Percentiles rank a stretch among this genome's conserved stretches.
phyloP scores from a whole-genome alignment of 805 yeast genomes.

The Candida jianshihensis region DNA sequence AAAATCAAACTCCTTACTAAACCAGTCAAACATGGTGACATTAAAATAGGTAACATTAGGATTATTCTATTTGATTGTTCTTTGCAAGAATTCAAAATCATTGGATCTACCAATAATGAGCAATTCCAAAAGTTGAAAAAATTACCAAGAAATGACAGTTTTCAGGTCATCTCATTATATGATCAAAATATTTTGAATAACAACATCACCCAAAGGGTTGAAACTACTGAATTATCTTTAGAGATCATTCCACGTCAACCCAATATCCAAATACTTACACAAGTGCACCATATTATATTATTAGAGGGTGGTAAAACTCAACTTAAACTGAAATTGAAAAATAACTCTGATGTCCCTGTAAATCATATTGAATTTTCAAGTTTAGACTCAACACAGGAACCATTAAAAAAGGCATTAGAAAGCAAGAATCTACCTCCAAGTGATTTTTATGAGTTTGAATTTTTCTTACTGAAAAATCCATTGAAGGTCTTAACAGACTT shows the following conservation, averaged over 20 bases:
- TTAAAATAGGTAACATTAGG: conserved; percentile 44
- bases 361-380: conserved; percentile 54
- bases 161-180: conserved; percentile 6
- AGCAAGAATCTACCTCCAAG: conserved; percentile 42
- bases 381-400: conserved; percentile 67
- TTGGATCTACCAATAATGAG: conserved; percentile 24
- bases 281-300: conserved; percentile 55
- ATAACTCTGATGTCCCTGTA: conserved; percentile 50
- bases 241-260: conserved; percentile 51
- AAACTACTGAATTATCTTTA: conserved; percentile 23
- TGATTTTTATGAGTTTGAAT: conserved; percentile 72
- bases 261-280: conserved; percentile 40
- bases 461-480: conserved; percentile 53
- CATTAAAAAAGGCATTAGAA: conserved; percentile 48
- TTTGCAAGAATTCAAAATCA: conserved; percentile 36
- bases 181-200: conserved; percentile 11
- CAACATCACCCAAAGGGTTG: conserved; percentile 12
- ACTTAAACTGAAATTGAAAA: conserved; percentile 46
- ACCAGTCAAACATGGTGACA: conserved; percentile 41
- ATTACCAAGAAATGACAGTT: neutral
- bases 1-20: conserved; percentile 37
- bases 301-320: conserved; percentile 65
- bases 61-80: conserved; percentile 46
- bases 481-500: conserved; percentile 33
- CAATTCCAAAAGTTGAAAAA: conserved; percentile 23